Conservation (phyloP, 1,284 basidiomycete species). For the Naganishia sp. region DNA sequence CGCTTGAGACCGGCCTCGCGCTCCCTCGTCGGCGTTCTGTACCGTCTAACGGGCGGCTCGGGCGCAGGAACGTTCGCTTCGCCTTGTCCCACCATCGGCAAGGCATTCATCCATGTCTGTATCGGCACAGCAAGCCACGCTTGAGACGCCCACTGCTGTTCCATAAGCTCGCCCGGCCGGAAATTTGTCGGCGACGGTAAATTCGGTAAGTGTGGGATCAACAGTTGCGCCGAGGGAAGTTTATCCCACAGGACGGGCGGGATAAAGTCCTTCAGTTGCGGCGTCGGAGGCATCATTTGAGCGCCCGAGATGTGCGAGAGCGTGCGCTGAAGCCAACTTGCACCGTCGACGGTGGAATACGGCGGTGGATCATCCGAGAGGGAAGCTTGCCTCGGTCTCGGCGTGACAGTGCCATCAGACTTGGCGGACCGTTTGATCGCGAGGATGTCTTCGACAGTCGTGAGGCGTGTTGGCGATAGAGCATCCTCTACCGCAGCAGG, state of each 20-base stretch:
- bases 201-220: constrained; percentile 32
- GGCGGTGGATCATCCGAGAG: constrained; percentile 44
- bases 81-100: constrained; percentile 10
- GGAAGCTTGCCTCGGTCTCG: neutral
- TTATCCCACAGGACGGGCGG: constrained; percentile 45
- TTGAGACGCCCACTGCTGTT: constrained; percentile 30
- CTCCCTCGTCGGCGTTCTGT: constrained; percentile 21
- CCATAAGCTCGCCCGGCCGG: constrained; percentile 27
- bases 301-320: constrained; percentile 45
- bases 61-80: neutral
- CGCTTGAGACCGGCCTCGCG: neutral
- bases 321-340: constrained; percentile 49
- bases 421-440: constrained; percentile 20
- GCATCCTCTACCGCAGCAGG: constrained; percentile 3
- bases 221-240: constrained; percentile 32
- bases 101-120: constrained; percentile 31
- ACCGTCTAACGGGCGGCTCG: neutral
- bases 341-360: constrained; percentile 41
- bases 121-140: constrained; percentile 34
- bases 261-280: constrained; percentile 38
- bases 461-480: constrained; percentile 29
- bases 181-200: constrained; percentile 37
- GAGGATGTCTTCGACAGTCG: constrained; percentile 30
- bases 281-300: constrained; percentile 29
- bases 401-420: constrained; percentile 25